phyloP scores from a whole-genome alignment of 2,329 filamentous ascomycete genomes.

The Alternaria ethzedia region DNA sequence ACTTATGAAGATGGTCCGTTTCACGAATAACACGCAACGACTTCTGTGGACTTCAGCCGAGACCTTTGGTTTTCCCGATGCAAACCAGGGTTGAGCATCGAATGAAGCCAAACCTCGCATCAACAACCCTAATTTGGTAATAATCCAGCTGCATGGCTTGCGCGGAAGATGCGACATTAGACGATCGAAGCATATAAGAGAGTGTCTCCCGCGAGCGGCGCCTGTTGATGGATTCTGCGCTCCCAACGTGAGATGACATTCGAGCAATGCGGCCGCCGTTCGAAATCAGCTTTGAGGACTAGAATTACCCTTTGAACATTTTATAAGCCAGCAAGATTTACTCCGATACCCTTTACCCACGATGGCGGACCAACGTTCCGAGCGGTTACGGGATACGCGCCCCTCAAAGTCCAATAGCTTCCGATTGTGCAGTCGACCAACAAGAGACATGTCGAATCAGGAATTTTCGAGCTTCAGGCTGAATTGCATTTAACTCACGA shows the following conservation, averaged over 20 bases:
- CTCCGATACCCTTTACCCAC: not conserved
- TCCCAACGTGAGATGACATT: not conserved
- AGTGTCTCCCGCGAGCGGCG: not conserved
- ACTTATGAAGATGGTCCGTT: not conserved
- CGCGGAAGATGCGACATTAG: not conserved
- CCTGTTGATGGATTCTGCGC: not conserved
- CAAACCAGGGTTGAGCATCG: not conserved
- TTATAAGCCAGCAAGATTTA: not conserved
- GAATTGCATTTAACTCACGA: not conserved
- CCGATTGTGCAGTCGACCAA: not conserved
- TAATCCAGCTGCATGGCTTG: not conserved
- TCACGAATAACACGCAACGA: not conserved
- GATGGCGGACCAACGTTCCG: not conserved
- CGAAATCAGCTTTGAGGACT: not conserved
- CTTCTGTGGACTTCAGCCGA: not conserved
- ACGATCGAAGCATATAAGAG: not conserved
- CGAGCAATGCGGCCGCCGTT: not conserved
- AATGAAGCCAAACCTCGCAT: not conserved
- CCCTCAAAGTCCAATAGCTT: not conserved
- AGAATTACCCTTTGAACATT: not conserved
- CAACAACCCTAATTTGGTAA: not conserved
- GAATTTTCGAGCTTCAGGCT: not conserved
- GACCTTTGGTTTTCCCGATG: not conserved
- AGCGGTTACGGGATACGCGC: not conserved
- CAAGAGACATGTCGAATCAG: not conserved